These are phyloP conservation scores for Sporopachydermia lactativora DNA, from an alignment of 805 yeast genomes.

Conservation along the genomic window DNA sequence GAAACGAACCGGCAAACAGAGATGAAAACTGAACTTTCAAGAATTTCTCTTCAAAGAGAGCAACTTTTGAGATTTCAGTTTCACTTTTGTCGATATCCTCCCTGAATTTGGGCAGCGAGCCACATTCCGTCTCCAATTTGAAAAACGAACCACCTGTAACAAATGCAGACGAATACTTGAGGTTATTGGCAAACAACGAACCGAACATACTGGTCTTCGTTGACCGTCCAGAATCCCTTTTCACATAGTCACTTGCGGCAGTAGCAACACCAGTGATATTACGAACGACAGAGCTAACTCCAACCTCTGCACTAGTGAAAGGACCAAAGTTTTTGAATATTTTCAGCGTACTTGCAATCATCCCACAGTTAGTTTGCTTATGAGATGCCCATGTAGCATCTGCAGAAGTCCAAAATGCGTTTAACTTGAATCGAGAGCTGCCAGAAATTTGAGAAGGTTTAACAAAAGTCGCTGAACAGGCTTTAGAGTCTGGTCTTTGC, in stretches of 20 bases:
- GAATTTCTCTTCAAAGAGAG: slow-evolving; percentile 24
- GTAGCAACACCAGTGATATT: slow-evolving; percentile 31
- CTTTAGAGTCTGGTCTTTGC: background rate
- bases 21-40: background rate
- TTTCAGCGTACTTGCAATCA: slow-evolving; percentile 22
- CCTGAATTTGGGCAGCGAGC: slow-evolving; percentile 21
- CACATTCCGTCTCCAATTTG: slow-evolving; percentile 30
- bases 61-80: slow-evolving; percentile 35
- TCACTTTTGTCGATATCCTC: slow-evolving; percentile 38
- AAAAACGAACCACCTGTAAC: slow-evolving; percentile 27
- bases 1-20: background rate
- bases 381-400: slow-evolving; percentile 38
- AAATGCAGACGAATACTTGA: background rate
- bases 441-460: background rate
- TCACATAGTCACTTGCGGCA: slow-evolving; percentile 38
- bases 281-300: slow-evolving; percentile 47
- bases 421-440: background rate
- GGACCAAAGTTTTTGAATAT: slow-evolving; percentile 5
- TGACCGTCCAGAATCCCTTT: slow-evolving; percentile 47
- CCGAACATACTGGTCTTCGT: slow-evolving; percentile 40
- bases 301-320: slow-evolving; percentile 26
- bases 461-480: background rate
- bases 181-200: slow-evolving; percentile 27
- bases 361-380: slow-evolving; percentile 36
- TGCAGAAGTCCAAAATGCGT: slow-evolving; percentile 35